Conservation (phyloP, 768 basidiomycete genomes). For the Gloeophyllum trabeum region DNA sequence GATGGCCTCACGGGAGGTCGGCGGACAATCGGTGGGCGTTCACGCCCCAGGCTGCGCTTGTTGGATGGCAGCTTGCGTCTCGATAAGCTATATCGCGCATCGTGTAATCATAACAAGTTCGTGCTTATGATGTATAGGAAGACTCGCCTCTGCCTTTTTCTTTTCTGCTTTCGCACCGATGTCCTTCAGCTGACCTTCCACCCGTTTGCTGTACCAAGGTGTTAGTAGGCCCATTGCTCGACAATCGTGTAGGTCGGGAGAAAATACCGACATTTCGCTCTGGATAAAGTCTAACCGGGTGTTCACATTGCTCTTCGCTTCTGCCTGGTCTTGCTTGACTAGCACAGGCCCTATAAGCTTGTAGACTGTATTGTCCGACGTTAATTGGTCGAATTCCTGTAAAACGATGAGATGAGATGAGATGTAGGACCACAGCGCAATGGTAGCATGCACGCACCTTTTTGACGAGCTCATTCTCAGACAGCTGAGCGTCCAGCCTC, state of each 20-base stretch:
- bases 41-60: constrained; percentile 17
- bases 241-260: neutral
- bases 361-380: constrained; percentile 70
- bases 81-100: too few species aligned
- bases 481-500: constrained; percentile 79
- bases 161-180: constrained; percentile 64
- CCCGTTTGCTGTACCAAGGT: constrained; percentile 44
- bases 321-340: constrained; percentile 78
- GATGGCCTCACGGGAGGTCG: too few species aligned
- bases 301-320: constrained; percentile 82
- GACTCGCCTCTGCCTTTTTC: constrained; percentile 69
- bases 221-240: constrained; percentile 5
- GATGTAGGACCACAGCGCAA: neutral
- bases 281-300: constrained; percentile 85
- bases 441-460: constrained; percentile 38
- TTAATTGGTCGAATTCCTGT: constrained; percentile 75
- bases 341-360: constrained; percentile 89
- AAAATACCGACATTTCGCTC: constrained; percentile 64
- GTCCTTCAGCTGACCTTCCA: constrained; percentile 77
- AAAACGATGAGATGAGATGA: neutral
- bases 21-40: constrained; percentile 33
- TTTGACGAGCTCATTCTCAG: constrained; percentile 87
- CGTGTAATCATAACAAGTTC: too few species aligned
- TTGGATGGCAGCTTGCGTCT: constrained; percentile 49
- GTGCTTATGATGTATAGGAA: too few species aligned